Percentiles rank a stretch among this genome's conserved stretches.
Evolutionary conservation across 306 rosid genomes (phyloP).

Genomic region (Cyclanthera cordifolia): DNA sequence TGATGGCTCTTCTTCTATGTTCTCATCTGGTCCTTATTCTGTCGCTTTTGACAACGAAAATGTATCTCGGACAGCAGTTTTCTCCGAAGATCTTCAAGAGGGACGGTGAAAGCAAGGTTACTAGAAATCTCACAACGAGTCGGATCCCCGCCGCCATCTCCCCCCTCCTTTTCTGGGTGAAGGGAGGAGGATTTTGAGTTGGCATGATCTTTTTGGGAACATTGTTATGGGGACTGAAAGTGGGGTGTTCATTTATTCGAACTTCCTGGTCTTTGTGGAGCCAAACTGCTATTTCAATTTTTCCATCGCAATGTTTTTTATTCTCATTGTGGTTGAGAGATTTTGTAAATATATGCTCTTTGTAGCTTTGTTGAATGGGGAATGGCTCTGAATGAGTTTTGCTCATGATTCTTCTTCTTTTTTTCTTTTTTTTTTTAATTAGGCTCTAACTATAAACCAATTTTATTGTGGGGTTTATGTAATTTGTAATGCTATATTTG

Average conservation of each 20-base stretch:
- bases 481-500: background rate
- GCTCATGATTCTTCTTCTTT: background rate
- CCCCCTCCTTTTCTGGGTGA: background rate
- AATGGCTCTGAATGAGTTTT: background rate
- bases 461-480: background rate
- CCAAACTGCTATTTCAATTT: conserved; percentile 20
- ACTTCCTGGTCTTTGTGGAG: conserved; percentile 21
- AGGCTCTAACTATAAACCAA: background rate
- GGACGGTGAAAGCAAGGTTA: conserved; percentile 48
- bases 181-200: background rate
- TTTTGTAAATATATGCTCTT: conserved; percentile 38
- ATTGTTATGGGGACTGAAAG: conserved; percentile 17
- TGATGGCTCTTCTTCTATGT: conserved; percentile 84
- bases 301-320: conserved; percentile 21
- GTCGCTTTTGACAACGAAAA: conserved; percentile 71
- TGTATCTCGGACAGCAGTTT: conserved; percentile 63
- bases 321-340: conserved; percentile 26
- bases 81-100: conserved; percentile 98
- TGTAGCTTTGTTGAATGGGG: conserved; percentile 17
- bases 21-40: conserved; percentile 94
- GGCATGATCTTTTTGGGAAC: conserved; percentile 6
- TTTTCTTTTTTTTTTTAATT: no score
- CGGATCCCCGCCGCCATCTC: background rate
- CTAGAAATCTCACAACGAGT: background rate
- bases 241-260: conserved; percentile 8